Evolutionary conservation across 139 green algal species (phyloP).

Genomic region (Chlamydomonas sphaeroides): DNA sequence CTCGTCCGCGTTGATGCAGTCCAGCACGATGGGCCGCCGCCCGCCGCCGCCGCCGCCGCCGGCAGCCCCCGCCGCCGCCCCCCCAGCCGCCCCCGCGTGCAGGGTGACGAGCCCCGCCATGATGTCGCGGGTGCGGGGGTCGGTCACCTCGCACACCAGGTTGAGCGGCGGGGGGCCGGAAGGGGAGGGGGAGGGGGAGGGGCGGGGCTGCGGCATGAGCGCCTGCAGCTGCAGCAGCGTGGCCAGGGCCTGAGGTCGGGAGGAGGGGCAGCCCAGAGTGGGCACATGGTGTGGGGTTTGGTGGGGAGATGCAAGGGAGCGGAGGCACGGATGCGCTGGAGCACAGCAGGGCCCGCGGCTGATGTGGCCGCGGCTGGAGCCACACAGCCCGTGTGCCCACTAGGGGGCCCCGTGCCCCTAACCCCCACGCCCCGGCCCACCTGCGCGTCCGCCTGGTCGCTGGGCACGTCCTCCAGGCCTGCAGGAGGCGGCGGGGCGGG

Average conservation of each 20-base stretch:
- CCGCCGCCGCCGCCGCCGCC: not conserved
- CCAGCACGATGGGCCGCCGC: conserved; percentile 21
- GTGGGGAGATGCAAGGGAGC: too few species aligned
- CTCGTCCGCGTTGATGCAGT: conserved; percentile 42
- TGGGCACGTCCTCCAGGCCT: not conserved
- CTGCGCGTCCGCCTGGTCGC: conserved; percentile 7
- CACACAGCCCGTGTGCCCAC: too few species aligned
- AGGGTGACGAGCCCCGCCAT: not conserved
- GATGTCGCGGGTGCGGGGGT: conserved; percentile 13
- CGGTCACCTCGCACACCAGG: conserved; percentile 21
- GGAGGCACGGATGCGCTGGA: too few species aligned
- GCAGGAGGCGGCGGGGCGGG: not conserved
- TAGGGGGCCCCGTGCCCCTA: too few species aligned
- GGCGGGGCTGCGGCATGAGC: conserved; percentile 9
- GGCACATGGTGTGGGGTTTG: too few species aligned
- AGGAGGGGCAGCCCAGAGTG: too few species aligned
- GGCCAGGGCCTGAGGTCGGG: conserved; percentile 39
- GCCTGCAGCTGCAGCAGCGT: conserved; percentile 53
- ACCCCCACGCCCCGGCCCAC: too few species aligned
- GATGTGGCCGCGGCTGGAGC: too few species aligned
- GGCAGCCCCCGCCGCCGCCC: not conserved
- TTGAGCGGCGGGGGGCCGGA: conserved; percentile 24
- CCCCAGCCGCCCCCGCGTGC: not conserved
- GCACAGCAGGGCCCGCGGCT: too few species aligned
- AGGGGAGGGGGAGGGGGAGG: too few species aligned